A percentile compares a stretch with the other conserved stretches of the same genome.
Evolutionary conservation across 768 basidiomycete genomes (phyloP).

Genomic region (Tulasnella sp.): DNA sequence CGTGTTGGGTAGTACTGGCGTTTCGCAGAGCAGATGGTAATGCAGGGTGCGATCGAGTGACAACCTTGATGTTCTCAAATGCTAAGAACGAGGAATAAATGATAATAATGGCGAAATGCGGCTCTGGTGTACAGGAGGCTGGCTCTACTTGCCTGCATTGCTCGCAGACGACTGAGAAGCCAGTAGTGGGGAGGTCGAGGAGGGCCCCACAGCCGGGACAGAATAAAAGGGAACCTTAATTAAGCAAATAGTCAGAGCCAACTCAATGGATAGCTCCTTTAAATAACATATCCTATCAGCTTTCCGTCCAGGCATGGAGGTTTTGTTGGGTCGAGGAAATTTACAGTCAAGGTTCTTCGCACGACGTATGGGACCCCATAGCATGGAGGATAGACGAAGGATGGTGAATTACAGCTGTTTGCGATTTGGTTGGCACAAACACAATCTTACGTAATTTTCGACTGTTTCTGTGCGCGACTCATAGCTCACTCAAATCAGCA

Average conservation of each 20-base stretch:
- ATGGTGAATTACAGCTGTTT: too few species aligned
- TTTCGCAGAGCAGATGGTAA: constrained; percentile 87
- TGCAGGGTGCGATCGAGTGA: constrained; percentile 87
- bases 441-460: too few species aligned
- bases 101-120: background rate
- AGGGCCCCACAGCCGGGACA: constrained; percentile 92
- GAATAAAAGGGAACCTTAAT: constrained; percentile 81
- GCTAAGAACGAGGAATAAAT: constrained; percentile 38
- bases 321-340: background rate
- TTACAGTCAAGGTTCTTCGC: too few species aligned
- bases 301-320: background rate
- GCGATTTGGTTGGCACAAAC: too few species aligned
- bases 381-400: too few species aligned
- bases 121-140: constrained; percentile 68
- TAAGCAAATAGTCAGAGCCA: background rate
- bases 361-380: too few species aligned
- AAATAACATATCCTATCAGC: constrained; percentile 12
- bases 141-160: constrained; percentile 86
- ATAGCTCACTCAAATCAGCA: too few species aligned
- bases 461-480: too few species aligned
- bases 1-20: constrained; percentile 75
- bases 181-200: constrained; percentile 75
- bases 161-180: constrained; percentile 73
- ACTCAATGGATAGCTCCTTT: background rate
- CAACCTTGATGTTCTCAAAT: constrained; percentile 86